Percentiles rank a stretch among this genome's conserved stretches.
phyloP scores from a whole-genome alignment of 306 rosid species.

The Alnus glutinosa region DNA sequence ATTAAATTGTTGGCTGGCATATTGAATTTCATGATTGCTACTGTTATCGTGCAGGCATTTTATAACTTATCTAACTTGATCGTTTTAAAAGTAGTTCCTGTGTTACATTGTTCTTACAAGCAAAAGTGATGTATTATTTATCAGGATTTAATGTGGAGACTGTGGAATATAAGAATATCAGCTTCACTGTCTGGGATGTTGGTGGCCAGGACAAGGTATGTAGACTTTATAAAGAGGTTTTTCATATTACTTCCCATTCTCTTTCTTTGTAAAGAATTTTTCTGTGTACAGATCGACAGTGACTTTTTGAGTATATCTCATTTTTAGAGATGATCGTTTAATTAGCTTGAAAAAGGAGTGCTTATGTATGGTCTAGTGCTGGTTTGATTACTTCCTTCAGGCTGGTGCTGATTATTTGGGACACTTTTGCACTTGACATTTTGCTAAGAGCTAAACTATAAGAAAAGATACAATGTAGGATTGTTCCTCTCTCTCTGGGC shows the following conservation, averaged over 20 bases:
- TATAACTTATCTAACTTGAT: neutral
- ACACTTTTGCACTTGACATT: neutral
- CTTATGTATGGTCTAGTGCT: neutral
- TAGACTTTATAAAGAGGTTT: constrained; percentile 1
- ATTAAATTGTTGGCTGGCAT: neutral
- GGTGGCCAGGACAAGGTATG: constrained; percentile 93
- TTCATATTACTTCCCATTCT: neutral
- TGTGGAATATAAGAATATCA: constrained; percentile 92
- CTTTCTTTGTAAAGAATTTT: neutral
- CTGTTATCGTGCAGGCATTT: neutral
- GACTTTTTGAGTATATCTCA: neutral
- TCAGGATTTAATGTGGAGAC: constrained; percentile 95
- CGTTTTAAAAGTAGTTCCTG: neutral
- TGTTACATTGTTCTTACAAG: neutral
- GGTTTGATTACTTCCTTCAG: too few relatives aligned
- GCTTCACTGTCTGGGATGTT: constrained; percentile 99
- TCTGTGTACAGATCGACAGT: neutral
- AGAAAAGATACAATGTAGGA: too few relatives aligned
- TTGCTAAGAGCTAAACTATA: neutral
- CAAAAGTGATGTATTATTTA: constrained; percentile 16
- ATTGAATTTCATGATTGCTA: neutral
- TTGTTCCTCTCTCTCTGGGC: neutral
- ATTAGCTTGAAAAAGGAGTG: neutral
- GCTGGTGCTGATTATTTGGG: neutral
- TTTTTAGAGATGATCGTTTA: neutral